These are phyloP conservation scores for Paramyrothecium sp. DNA, from an alignment of 2,329 filamentous ascomycete genomes.

Conservation along the genomic window DNA sequence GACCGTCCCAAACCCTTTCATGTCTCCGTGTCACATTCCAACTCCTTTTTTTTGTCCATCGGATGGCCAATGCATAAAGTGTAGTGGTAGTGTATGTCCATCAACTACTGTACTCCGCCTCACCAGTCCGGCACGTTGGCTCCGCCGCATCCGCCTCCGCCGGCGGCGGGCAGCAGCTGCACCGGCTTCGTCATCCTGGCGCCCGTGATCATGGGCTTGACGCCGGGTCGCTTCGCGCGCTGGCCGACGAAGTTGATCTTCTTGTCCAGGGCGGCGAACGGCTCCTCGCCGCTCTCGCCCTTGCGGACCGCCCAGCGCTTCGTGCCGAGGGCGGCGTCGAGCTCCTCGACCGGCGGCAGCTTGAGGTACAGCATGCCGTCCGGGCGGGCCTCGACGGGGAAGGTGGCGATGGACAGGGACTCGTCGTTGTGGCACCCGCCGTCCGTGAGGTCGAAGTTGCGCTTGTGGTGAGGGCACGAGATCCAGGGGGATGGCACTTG, in stretches of 20 bases:
- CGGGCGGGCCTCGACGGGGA: conserved; percentile 67
- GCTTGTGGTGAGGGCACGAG: conserved; percentile 85
- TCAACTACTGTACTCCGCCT: neutral
- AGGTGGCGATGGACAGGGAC: conserved; percentile 77
- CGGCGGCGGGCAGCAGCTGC: conserved; percentile 28
- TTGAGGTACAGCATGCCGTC: conserved; percentile 80
- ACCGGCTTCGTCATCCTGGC: conserved; percentile 34
- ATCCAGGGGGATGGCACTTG: conserved; percentile 62
- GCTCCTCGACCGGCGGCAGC: conserved; percentile 75
- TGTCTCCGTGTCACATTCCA: neutral
- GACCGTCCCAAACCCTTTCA: neutral
- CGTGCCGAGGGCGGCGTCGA: conserved; percentile 78
- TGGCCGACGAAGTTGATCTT: conserved; percentile 43
- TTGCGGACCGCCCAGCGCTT: conserved; percentile 75
- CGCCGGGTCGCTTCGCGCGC: conserved; percentile 40
- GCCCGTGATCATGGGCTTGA: conserved; percentile 27
- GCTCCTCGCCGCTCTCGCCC: conserved; percentile 52
- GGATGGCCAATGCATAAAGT: no score
- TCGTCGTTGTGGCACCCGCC: conserved; percentile 76
- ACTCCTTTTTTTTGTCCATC: no score
- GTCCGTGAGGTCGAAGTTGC: conserved; percentile 75
- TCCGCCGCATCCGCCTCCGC: conserved; percentile 36
- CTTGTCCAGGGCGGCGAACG: conserved; percentile 43
- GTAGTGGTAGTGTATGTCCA: neutral
- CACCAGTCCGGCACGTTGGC: conserved; percentile 45